phyloP scores from a whole-genome alignment of 2,329 filamentous ascomycete species.

The Phyllosticta citribraziliensis region DNA sequence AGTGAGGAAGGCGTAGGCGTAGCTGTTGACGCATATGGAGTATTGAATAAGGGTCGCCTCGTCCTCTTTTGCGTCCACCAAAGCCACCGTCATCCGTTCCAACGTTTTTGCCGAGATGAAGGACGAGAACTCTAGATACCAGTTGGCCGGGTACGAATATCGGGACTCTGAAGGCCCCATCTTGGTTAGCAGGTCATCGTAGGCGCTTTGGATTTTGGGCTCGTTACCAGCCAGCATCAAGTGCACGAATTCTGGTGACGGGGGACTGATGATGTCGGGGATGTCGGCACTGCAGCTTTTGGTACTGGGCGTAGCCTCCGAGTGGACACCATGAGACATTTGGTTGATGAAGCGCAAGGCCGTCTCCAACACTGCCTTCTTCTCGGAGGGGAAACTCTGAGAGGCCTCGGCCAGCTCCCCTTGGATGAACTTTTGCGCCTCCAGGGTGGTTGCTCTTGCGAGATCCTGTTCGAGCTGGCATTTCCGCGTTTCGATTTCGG shows the following conservation, averaged over 20 bases:
- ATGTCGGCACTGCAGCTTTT: background rate
- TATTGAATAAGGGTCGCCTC: slow-evolving; percentile 21
- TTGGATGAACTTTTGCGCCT: slow-evolving; percentile 5
- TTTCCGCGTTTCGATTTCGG: background rate
- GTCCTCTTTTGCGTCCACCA: slow-evolving; percentile 21
- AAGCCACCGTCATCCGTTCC: slow-evolving; percentile 20
- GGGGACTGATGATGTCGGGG: background rate
- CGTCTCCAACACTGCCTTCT: slow-evolving; percentile 1
- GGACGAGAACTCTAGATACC: slow-evolving; percentile 1
- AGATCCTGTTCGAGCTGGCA: slow-evolving; percentile 1
- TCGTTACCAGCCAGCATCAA: slow-evolving; percentile 3
- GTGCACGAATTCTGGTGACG: slow-evolving; percentile 3
- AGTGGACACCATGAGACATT: background rate
- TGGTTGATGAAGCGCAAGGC: slow-evolving; percentile 5
- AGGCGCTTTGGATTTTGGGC: background rate
- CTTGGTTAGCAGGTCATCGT: background rate
- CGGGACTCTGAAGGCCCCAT: background rate
- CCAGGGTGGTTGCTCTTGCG: background rate
- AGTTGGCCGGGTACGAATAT: background rate
- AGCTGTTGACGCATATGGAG: slow-evolving; percentile 24
- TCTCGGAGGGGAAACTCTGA: background rate
- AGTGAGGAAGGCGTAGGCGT: slow-evolving; percentile 14
- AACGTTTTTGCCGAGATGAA: slow-evolving; percentile 20
- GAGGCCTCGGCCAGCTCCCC: slow-evolving; percentile 1
- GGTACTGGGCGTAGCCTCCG: background rate